Evolutionary conservation across 371 early-diverging fungal species (phyloP).

Genomic region (Circinella umbellata): DNA sequence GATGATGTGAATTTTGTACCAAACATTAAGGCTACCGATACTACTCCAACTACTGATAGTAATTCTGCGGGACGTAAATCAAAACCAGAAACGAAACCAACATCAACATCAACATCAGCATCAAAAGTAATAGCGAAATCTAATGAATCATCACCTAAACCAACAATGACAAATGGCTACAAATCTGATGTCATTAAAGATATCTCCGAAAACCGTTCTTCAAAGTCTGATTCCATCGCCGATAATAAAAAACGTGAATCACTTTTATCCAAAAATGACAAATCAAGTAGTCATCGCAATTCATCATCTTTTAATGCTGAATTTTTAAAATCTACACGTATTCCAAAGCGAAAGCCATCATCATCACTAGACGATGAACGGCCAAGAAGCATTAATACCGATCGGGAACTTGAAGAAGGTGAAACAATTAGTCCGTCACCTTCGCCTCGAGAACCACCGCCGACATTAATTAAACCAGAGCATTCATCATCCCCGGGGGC

Average conservation of each 20-base stretch:
- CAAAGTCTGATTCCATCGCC: neutral
- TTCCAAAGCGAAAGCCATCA: slow-evolving; percentile 17
- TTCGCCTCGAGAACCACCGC: slow-evolving; percentile 13
- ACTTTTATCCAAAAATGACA: neutral
- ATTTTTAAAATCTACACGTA: slow-evolving; percentile 7
- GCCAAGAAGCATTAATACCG: neutral
- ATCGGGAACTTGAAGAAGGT: slow-evolving; percentile 29
- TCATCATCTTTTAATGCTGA: neutral
- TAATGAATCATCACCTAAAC: neutral
- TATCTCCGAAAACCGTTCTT: neutral
- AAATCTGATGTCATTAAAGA: neutral
- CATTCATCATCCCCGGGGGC: neutral
- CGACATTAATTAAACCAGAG: neutral
- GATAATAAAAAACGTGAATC: neutral
- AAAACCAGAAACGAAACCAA: neutral
- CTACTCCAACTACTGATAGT: neutral
- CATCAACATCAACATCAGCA: neutral
- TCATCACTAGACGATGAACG: neutral
- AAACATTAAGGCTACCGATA: neutral
- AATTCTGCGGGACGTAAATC: neutral
- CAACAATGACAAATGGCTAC: neutral
- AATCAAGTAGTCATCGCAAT: neutral
- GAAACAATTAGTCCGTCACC: slow-evolving; percentile 30
- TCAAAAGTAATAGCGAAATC: neutral
- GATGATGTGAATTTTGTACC: neutral